A percentile compares a stretch with the other conserved stretches of the same genome.
Evolutionary conservation across 176 grass and related monocot species (phyloP).

Genomic region (Chrysopogon serrulatus): DNA sequence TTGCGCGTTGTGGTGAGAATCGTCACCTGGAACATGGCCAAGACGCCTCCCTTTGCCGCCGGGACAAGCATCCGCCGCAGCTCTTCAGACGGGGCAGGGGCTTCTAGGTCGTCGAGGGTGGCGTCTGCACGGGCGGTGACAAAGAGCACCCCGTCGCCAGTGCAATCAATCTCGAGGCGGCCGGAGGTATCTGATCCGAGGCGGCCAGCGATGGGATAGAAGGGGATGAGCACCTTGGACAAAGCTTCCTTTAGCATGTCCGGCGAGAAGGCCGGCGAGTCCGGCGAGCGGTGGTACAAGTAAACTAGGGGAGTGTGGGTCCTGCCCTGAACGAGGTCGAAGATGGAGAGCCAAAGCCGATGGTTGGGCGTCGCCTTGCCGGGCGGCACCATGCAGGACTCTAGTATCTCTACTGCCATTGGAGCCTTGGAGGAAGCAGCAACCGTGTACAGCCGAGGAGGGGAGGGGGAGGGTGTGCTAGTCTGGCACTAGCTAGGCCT

Average conservation of each 20-base stretch:
- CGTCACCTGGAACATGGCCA: slow-evolving; percentile 40
- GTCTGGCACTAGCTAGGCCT: no score
- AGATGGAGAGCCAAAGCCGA: slow-evolving; percentile 45
- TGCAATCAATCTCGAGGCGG: slow-evolving; percentile 54
- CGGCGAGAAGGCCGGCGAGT: slow-evolving; percentile 17
- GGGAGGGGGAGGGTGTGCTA: no score
- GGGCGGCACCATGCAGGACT: background rate
- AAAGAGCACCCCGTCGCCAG: slow-evolving; percentile 28
- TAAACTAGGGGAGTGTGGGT: slow-evolving; percentile 43
- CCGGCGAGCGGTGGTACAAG: slow-evolving; percentile 30
- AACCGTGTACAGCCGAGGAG: no score
- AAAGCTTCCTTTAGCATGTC: slow-evolving; percentile 15
- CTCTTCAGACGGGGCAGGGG: slow-evolving; percentile 25
- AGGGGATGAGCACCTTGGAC: slow-evolving; percentile 17
- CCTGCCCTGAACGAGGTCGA: slow-evolving; percentile 15
- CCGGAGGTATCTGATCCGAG: slow-evolving; percentile 16
- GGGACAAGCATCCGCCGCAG: slow-evolving; percentile 38
- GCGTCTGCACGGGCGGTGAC: background rate
- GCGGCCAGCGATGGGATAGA: slow-evolving; percentile 55
- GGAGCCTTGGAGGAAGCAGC: no score
- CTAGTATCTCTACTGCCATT: background rate
- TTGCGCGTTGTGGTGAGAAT: no score
- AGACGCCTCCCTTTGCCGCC: no score
- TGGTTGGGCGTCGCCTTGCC: background rate
- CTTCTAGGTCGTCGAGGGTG: slow-evolving; percentile 6